phyloP scores from a whole-genome alignment of 2,329 filamentous ascomycete species.

The Xylaria sp. region DNA sequence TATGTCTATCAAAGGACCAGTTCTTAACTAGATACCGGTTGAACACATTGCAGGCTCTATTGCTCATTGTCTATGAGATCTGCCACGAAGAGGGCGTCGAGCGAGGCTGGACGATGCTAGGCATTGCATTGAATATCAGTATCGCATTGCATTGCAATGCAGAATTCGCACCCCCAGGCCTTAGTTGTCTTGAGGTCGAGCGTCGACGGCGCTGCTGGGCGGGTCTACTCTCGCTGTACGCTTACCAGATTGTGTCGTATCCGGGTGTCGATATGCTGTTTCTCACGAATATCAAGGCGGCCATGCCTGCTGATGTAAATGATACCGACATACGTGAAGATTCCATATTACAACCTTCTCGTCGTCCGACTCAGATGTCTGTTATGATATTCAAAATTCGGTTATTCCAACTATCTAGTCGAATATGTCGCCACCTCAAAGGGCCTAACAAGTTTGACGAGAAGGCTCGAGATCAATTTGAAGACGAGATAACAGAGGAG shows the following conservation, averaged over 20 bases:
- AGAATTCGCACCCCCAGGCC: conserved; percentile 15
- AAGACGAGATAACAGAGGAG: conserved; percentile 31
- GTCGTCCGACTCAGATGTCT: conserved; percentile 31
- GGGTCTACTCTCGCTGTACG: conserved; percentile 31
- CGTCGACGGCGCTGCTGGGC: conserved; percentile 34
- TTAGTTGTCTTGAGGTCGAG: conserved; percentile 24
- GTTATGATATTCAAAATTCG: conserved; percentile 35
- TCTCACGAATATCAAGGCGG: conserved; percentile 22
- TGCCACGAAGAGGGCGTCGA: conserved; percentile 34
- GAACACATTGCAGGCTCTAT: conserved; percentile 28
- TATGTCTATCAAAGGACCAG: conserved; percentile 30
- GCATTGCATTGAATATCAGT: conserved; percentile 31
- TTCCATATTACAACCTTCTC: conserved; percentile 20
- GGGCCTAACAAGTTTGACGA: conserved; percentile 32
- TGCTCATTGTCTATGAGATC: conserved; percentile 32
- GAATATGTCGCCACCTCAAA: conserved; percentile 31
- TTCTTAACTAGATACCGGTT: conserved; percentile 31
- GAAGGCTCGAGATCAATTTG: conserved; percentile 29
- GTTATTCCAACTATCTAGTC: conserved; percentile 29
- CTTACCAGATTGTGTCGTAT: conserved; percentile 34
- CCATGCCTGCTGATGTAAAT: conserved; percentile 32
- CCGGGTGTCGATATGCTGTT: conserved; percentile 32
- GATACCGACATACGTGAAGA: conserved; percentile 30
- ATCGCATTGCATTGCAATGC: conserved; percentile 35
- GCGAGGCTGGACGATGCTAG: conserved; percentile 30